Conservation (phyloP, 768 basidiomycete species). For the Leucosporidium scottii region DNA sequence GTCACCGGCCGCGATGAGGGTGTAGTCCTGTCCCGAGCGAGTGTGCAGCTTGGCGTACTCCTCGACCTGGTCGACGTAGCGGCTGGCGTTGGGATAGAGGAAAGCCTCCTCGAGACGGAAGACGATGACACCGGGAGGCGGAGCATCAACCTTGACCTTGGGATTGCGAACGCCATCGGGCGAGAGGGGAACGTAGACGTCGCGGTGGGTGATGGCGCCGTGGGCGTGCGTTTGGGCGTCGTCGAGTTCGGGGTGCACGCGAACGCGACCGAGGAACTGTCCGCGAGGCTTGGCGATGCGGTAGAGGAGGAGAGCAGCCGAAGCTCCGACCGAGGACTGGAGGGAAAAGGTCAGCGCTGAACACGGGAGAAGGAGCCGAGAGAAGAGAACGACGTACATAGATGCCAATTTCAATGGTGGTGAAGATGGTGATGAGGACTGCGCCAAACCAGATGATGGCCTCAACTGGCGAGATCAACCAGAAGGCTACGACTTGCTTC, state of each 20-base stretch:
- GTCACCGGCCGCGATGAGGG: conserved; percentile 51
- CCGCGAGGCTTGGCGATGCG: conserved; percentile 67
- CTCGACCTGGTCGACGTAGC: conserved; percentile 62
- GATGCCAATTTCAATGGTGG: conserved; percentile 52
- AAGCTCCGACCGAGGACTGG: conserved; percentile 60
- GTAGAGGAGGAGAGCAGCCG: conserved; percentile 69
- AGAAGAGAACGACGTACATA: conserved; percentile 36
- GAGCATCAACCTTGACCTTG: conserved; percentile 63
- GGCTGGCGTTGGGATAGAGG: conserved; percentile 45
- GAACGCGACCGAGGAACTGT: conserved; percentile 80
- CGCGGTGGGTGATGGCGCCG: conserved; percentile 48
- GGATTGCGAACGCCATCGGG: conserved; percentile 55
- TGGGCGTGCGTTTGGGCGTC: neutral
- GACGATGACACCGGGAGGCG: conserved; percentile 76
- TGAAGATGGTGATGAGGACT: conserved; percentile 38
- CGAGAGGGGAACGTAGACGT: conserved; percentile 74
- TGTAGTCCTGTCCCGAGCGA: conserved; percentile 52
- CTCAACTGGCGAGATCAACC: conserved; percentile 89
- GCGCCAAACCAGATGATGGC: conserved; percentile 36
- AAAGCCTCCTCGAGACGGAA: conserved; percentile 81
- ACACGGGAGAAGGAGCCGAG: neutral
- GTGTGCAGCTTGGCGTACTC: conserved; percentile 72
- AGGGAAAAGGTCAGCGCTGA: neutral
- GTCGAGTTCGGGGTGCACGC: conserved; percentile 46
- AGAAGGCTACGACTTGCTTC: conserved; percentile 72